Evolutionary conservation across 331 rosid species (phyloP), one percentile per base, ranked within the genome.

Genomic region (Cydonia oblonga): DNA sequence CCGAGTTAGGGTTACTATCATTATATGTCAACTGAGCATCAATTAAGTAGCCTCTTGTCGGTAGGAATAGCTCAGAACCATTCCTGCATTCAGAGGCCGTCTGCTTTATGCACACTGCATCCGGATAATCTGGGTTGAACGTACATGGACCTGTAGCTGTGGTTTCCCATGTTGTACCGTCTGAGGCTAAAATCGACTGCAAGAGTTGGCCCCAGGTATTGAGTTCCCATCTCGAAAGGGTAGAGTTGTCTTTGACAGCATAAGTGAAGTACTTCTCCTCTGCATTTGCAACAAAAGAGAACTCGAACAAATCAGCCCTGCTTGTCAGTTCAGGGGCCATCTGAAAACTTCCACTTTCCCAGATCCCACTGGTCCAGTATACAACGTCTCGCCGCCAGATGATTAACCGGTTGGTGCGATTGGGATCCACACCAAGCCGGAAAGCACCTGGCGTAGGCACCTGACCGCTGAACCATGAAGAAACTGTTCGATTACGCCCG

Each of bases 341-440:
- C 25, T 16, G 66, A 53, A 79, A 73, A 4, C 64, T 7, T 20
- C 79, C 82, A 24, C 68, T 66, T 46, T 51, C 44, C 82, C 82
- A 72, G 28, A 22, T 68, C 63, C 82, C 74, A 30, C 78, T 78
- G 16, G 64, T 78, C 82, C 82, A 78, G 51, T 78, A 78, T 19
- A 72, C 63, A 24, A 46, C 58, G 0, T 33, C 78, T 58, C 82
- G 35, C 33, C 23, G 54, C 82, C 82, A 66, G 56, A 78, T 29
- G 18, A 78, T 67, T 61, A 78, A 49, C 38, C 53, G 77, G 56
- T 78, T 59, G 44, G 74, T 53, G 51, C 51, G 12, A 33, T 61
- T 76, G 1, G 51, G 82, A 46, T 78, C 78, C n/a, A 78, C 64
- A 1, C 78, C 66, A 44, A 78, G 82, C 59, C 78, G 73, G 58